Evolutionary conservation across 148 eudicot genomes (phyloP), one percentile per base, ranked within the genome.

Genomic region (Cornus controversa): DNA sequence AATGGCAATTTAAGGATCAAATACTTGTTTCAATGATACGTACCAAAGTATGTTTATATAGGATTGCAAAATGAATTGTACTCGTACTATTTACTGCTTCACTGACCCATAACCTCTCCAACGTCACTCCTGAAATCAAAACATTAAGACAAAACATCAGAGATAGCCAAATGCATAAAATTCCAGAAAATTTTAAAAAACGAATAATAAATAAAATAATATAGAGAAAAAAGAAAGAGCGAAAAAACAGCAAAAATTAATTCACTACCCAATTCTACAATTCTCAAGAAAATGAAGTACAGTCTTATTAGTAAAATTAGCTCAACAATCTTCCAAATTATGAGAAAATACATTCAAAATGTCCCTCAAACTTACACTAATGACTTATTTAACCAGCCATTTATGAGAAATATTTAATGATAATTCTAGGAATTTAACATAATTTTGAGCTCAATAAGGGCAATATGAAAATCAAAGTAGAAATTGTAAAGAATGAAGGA

Each of bases 81-180:
- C 77, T 74, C 64, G 89, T 26, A 54, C 83, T 86, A 79, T 62
- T 75, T 74, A 82, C 83, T 72, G 83, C 83, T 81, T 89, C 90
- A 67, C 98, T 97, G 75, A 92, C 92, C 98, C 99, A 96, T 70
- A 96, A 79, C 62, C 85, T 83, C 40, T 73, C 76, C 83, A 79
- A 82, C 58, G 72, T 71, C 80, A 75, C 80, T 82, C 89, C 99
- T 96, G 88, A 80, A 87, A 82, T 16, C 81, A 70, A 76, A 72
- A 75, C 62, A 20, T 77, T 27, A 47, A 69, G 53, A 53, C 67
- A 66, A 42, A 23, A 27, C 24, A 77, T 73, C 57, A 78, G 45
- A 75, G 2, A 62, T 34, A 2, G 22, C 37, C 45, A 34, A 36
- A 74, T 14, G 70, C n/a, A 31, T 64, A 1, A 71, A 67, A 45